phyloP scores from a whole-genome alignment of 129 eudicot species.

The Pittosporum tobira region DNA sequence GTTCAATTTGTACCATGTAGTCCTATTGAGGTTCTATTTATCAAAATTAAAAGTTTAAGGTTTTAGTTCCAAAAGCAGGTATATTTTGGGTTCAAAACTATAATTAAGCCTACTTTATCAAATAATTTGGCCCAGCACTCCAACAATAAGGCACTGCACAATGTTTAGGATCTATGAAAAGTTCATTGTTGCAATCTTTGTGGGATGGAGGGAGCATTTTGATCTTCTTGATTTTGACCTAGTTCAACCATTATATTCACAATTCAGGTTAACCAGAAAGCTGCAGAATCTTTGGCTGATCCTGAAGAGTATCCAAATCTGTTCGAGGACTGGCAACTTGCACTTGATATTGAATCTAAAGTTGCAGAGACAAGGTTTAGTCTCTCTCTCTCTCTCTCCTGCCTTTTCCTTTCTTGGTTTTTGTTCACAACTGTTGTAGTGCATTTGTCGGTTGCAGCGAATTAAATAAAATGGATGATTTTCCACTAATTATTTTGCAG shows the following conservation, averaged over 20 bases:
- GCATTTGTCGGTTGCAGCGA: too few relatives aligned
- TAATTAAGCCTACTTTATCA: too few relatives aligned
- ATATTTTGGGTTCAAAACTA: too few relatives aligned
- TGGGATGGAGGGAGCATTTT: not conserved
- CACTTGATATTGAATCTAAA: conserved; percentile 68
- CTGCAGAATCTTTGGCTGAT: conserved; percentile 97
- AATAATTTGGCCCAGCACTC: too few relatives aligned
- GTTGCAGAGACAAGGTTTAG: conserved; percentile 66
- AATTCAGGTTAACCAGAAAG: conserved; percentile 93
- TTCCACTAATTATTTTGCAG: conserved; percentile 29
- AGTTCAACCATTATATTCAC: conserved; percentile 1
- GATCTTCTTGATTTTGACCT: conserved; percentile 12
- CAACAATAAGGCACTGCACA: too few relatives aligned
- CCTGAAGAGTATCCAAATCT: conserved; percentile 90
- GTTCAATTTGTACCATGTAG: too few relatives aligned
- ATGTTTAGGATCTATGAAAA: too few relatives aligned
- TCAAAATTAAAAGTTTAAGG: too few relatives aligned
- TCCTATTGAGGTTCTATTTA: too few relatives aligned
- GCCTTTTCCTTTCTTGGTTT: not conserved
- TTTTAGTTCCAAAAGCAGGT: too few relatives aligned
- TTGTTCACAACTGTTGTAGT: conserved; percentile 1
- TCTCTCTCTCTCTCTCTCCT: not conserved
- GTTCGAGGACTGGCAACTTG: conserved; percentile 98
- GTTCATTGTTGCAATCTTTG: too few relatives aligned
- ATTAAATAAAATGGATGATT: too few relatives aligned